Evolutionary conservation across 2,329 filamentous ascomycete species (phyloP).

Genomic region (Xylaria sp.): DNA sequence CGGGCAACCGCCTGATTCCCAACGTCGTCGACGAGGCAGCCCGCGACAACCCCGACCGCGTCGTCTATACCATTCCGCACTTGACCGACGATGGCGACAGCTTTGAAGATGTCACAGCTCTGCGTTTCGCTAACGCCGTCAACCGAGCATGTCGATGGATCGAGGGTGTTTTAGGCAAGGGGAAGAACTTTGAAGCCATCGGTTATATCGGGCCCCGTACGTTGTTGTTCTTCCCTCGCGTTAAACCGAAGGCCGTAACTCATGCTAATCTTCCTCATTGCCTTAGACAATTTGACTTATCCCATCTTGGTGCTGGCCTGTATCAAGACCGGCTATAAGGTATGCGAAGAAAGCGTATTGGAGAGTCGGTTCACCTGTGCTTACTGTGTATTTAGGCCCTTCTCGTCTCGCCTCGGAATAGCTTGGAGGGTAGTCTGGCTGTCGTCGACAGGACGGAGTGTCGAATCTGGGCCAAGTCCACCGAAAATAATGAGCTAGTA

Average conservation of each 20-base stretch:
- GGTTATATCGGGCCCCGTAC: slow-evolving; percentile 43
- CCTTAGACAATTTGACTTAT: slow-evolving; percentile 41
- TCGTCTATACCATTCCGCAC: slow-evolving; percentile 43
- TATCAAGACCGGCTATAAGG: slow-evolving; percentile 44
- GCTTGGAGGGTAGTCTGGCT: slow-evolving; percentile 41
- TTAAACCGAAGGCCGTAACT: not conserved
- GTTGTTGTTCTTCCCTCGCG: slow-evolving; percentile 18
- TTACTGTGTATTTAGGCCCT: slow-evolving; percentile 36
- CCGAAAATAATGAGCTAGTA: slow-evolving; percentile 36
- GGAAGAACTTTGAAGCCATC: slow-evolving; percentile 42
- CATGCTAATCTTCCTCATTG: slow-evolving; percentile 26
- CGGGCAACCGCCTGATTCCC: slow-evolving; percentile 41
- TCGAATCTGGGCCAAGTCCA: slow-evolving; percentile 41
- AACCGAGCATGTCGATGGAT: slow-evolving; percentile 42
- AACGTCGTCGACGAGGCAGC: slow-evolving; percentile 43
- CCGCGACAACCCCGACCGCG: slow-evolving; percentile 39
- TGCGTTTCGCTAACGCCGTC: slow-evolving; percentile 42
- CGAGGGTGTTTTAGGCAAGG: slow-evolving; percentile 37
- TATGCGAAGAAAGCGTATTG: not conserved
- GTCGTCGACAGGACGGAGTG: slow-evolving; percentile 42
- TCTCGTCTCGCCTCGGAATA: slow-evolving; percentile 42
- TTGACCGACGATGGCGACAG: slow-evolving; percentile 41
- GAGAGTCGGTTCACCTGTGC: not conserved
- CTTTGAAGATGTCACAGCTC: slow-evolving; percentile 42
- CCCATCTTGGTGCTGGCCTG: slow-evolving; percentile 42